These are phyloP conservation scores for Komagataella phaffii DNA, from an alignment of 805 yeast genomes.

Conservation along the genomic window DNA sequence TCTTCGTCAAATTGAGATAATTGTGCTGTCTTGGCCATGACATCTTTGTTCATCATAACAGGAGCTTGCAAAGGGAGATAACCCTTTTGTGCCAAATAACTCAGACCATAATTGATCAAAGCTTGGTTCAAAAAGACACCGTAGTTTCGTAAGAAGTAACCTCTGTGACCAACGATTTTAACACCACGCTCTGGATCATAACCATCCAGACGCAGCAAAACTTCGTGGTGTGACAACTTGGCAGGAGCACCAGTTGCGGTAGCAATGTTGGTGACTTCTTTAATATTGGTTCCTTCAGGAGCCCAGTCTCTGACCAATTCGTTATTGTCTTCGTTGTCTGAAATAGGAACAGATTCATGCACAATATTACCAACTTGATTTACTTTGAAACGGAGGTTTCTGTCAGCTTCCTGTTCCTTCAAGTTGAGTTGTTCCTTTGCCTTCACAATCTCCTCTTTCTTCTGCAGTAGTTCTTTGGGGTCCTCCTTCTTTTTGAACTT, in stretches of 20 bases:
- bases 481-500: slow-evolving; percentile 94
- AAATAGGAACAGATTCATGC: slow-evolving; percentile 80
- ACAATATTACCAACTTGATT: slow-evolving; percentile 89
- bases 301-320: slow-evolving; percentile 80
- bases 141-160: slow-evolving; percentile 85
- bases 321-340: slow-evolving; percentile 84
- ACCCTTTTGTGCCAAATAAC: slow-evolving; percentile 64
- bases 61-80: slow-evolving; percentile 95
- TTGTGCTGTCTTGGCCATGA: slow-evolving; percentile 99
- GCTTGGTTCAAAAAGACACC: slow-evolving; percentile 99
- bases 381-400: slow-evolving; percentile 63
- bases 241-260: slow-evolving; percentile 71
- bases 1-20: slow-evolving; percentile 97
- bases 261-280: slow-evolving; percentile 48
- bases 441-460: slow-evolving; percentile 63
- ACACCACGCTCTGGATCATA: slow-evolving; percentile 99
- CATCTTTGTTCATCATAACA: slow-evolving; percentile 98
- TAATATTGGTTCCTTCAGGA: slow-evolving; percentile 46
- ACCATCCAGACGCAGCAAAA: slow-evolving; percentile 87
- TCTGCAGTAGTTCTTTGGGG: slow-evolving; percentile 66
- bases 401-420: slow-evolving; percentile 71
- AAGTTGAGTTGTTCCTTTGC: slow-evolving; percentile 56
- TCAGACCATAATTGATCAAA: slow-evolving; percentile 87
- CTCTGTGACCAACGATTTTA: slow-evolving; percentile 95
- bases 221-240: slow-evolving; percentile 86